Conservation (phyloP, 2,329 filamentous ascomycete genomes). For the Elsinoe batatas region DNA sequence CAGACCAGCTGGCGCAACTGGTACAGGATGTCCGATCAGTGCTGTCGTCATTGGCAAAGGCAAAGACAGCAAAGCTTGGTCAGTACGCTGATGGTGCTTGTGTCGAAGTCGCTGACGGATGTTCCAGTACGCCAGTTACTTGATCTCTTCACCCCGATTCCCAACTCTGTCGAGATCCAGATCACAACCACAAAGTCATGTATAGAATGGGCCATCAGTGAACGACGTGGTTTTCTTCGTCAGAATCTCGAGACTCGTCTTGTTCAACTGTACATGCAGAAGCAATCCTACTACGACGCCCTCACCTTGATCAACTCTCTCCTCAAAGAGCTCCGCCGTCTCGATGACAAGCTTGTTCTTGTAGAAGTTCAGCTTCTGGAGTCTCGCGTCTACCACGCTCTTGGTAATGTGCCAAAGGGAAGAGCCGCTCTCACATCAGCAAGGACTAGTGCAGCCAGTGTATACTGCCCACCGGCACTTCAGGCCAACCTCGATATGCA, state of each 20-base stretch:
- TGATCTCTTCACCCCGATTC: constrained; percentile 88
- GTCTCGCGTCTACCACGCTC: constrained; percentile 91
- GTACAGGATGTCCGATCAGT: constrained; percentile 84
- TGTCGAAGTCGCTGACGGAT: constrained; percentile 13
- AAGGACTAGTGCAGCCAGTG: constrained; percentile 87
- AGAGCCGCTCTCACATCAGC: constrained; percentile 90
- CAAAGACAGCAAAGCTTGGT: constrained; percentile 97
- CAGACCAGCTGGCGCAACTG: constrained; percentile 75
- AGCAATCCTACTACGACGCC: constrained; percentile 94
- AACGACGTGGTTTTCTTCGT: constrained; percentile 89
- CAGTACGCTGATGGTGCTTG: constrained; percentile 29
- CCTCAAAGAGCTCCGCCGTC: constrained; percentile 89
- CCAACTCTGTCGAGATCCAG: constrained; percentile 88
- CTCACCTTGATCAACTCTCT: constrained; percentile 94
- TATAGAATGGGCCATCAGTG: constrained; percentile 96
- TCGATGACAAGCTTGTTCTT: constrained; percentile 96
- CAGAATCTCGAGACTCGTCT: constrained; percentile 97
- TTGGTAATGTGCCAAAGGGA: constrained; percentile 93
- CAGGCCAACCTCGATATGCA: constrained; percentile 99
- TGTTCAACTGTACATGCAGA: constrained; percentile 89
- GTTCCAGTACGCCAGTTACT: constrained; percentile 80
- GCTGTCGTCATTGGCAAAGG: constrained; percentile 93
- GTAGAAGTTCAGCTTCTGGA: constrained; percentile 97
- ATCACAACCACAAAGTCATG: constrained; percentile 94
- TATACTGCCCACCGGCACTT: constrained; percentile 90